Conservation (phyloP, 805 yeast species). For the Candida palmyrensis region DNA sequence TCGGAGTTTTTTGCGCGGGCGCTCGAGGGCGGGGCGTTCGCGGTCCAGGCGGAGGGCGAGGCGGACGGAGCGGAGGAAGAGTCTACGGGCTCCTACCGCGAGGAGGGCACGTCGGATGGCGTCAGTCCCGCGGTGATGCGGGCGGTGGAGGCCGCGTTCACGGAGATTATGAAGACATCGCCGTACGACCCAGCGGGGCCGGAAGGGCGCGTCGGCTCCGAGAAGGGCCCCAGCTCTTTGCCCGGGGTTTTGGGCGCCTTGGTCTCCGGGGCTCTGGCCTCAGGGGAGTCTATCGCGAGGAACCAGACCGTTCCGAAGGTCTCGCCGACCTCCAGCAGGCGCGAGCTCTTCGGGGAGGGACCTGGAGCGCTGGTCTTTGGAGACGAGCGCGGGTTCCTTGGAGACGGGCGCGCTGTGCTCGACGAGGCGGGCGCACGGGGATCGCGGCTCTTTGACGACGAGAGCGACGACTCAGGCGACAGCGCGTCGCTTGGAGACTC, state of each 20-base stretch:
- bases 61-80: neutral
- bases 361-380: slow-evolving; percentile 36
- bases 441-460: neutral
- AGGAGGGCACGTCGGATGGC: slow-evolving; percentile 14
- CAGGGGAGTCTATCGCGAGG: no score
- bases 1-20: slow-evolving; percentile 53
- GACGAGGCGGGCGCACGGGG: neutral
- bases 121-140: slow-evolving; percentile 44
- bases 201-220: slow-evolving; percentile 9
- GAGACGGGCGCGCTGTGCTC: slow-evolving; percentile 16
- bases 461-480: neutral
- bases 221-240: slow-evolving; percentile 2
- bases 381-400: slow-evolving; percentile 20
- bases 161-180: slow-evolving; percentile 43
- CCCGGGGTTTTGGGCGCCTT: no score
- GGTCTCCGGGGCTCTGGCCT: no score
- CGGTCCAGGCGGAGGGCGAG: neutral
- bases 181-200: slow-evolving; percentile 2
- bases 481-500: no score
- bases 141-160: slow-evolving; percentile 67
- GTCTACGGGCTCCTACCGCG: neutral
- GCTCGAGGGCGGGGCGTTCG: slow-evolving; percentile 17
- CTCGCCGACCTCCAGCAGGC: slow-evolving; percentile 12
- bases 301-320: no score
- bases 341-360: slow-evolving; percentile 19